Evolutionary conservation across 1,139 yeast species (phyloP).

Genomic region (Eremothecium gossypii): DNA sequence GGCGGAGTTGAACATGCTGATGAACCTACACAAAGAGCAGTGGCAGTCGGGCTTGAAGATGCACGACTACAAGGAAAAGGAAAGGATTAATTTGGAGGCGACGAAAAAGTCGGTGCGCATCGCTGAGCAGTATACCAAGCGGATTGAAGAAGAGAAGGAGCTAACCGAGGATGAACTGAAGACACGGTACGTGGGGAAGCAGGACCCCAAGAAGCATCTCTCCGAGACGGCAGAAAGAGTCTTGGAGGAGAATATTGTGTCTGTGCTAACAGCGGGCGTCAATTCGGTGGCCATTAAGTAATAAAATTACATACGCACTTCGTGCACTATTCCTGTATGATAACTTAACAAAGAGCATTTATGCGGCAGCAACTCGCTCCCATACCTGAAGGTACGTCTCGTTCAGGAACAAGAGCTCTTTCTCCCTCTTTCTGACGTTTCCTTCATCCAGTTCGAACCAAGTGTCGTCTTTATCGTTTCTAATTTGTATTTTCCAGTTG

Average conservation of each 20-base stretch:
- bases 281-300: conserved; percentile 75
- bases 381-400: conserved; percentile 64
- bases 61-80: conserved; percentile 70
- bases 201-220: conserved; percentile 96
- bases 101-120: conserved; percentile 78
- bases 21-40: conserved; percentile 87
- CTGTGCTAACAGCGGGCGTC: conserved; percentile 79
- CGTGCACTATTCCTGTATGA: not conserved
- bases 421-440: conserved; percentile 38
- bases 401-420: conserved; percentile 51
- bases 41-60: conserved; percentile 92
- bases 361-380: conserved; percentile 33
- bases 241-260: conserved; percentile 82
- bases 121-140: conserved; percentile 80
- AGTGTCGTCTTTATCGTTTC: conserved; percentile 33
- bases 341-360: not conserved
- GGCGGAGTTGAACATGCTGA: conserved; percentile 86
- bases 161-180: conserved; percentile 79
- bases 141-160: conserved; percentile 90
- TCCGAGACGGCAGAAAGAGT: conserved; percentile 78
- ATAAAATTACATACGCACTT: conserved; percentile 1
- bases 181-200: conserved; percentile 95
- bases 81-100: conserved; percentile 62
- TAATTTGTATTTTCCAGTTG: conserved; percentile 46
- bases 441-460: conserved; percentile 58